phyloP scores from a whole-genome alignment of 2,329 filamentous ascomycete species.

The Sarocladiaceae sp. region DNA sequence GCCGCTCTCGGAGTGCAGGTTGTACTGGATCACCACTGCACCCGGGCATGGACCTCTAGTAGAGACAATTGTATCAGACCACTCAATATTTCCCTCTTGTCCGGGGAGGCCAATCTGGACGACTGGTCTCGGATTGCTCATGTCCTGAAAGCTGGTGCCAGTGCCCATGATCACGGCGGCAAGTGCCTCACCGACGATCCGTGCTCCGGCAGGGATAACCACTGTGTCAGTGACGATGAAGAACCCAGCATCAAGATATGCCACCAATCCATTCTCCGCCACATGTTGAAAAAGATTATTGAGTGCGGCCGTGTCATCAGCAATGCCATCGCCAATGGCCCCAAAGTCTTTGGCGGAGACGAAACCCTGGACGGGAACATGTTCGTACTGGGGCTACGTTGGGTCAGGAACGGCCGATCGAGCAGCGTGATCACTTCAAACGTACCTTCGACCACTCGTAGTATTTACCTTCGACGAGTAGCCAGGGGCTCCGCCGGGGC shows the following conservation, averaged over 20 bases:
- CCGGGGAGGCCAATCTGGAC: conserved; percentile 60
- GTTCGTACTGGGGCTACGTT: conserved; percentile 60
- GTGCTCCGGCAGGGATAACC: conserved; percentile 39
- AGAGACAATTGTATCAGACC: conserved; percentile 65
- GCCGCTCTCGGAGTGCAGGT: conserved; percentile 43
- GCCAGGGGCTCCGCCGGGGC: conserved; percentile 20
- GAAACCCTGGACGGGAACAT: conserved; percentile 52
- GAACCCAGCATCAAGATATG: conserved; percentile 55
- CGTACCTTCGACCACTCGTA: conserved; percentile 62
- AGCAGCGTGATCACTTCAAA: not conserved
- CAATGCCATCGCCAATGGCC: conserved; percentile 56
- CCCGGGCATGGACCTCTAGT: conserved; percentile 62
- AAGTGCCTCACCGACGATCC: conserved; percentile 55
- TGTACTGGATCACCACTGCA: conserved; percentile 67
- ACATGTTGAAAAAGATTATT: conserved; percentile 51
- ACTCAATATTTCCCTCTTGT: conserved; percentile 60
- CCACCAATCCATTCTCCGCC: conserved; percentile 47
- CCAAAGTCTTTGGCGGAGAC: conserved; percentile 53
- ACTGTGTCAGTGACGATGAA: conserved; percentile 55
- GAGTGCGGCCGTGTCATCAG: conserved; percentile 52
- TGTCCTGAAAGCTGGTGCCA: conserved; percentile 50
- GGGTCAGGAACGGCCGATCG: not conserved
- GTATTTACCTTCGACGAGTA: conserved; percentile 50
- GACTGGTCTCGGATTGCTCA: conserved; percentile 54
- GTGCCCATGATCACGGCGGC: conserved; percentile 48